phyloP scores from a whole-genome alignment of 129 eudicot species.

The Tagetes patula region DNA sequence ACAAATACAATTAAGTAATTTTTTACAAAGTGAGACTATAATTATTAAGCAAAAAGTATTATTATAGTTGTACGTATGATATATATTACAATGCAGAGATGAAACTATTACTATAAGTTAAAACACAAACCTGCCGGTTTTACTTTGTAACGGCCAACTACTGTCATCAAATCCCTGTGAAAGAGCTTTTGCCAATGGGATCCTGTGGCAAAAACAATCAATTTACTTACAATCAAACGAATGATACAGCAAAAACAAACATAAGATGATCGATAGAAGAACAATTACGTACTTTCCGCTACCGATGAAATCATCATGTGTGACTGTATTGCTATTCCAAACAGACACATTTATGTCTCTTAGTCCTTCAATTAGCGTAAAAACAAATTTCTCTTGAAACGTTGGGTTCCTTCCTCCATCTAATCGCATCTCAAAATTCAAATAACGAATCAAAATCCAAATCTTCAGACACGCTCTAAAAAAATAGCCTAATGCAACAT shows the following conservation, averaged over 20 bases:
- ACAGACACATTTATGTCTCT: slow-evolving; percentile 68
- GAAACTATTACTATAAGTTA: too few relatives aligned
- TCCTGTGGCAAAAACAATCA: slow-evolving; percentile 39
- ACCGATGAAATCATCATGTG: slow-evolving; percentile 80
- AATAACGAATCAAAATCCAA: not conserved
- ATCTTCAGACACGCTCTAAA: not conserved
- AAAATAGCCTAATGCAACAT: not conserved
- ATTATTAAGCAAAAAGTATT: too few relatives aligned
- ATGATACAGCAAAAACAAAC: not conserved
- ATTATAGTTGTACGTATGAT: too few relatives aligned
- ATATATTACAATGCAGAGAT: too few relatives aligned
- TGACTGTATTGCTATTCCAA: slow-evolving; percentile 86
- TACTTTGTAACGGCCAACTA: slow-evolving; percentile 78
- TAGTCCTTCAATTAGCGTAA: slow-evolving; percentile 70
- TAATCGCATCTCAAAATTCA: slow-evolving; percentile 16
- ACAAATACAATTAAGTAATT: too few relatives aligned
- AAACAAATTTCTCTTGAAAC: slow-evolving; percentile 86
- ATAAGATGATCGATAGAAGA: slow-evolving; percentile 4
- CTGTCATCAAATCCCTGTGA: slow-evolving; percentile 76
- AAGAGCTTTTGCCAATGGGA: slow-evolving; percentile 73
- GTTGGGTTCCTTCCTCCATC: slow-evolving; percentile 96
- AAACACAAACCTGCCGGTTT: slow-evolving; percentile 64
- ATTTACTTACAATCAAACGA: not conserved
- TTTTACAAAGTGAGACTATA: too few relatives aligned
- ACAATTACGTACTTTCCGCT: slow-evolving; percentile 63